A percentile compares a stretch with the other conserved stretches of the same genome.
Conservation (phyloP, 352 stramenopile species). For the Phytopythium mirpurense region DNA sequence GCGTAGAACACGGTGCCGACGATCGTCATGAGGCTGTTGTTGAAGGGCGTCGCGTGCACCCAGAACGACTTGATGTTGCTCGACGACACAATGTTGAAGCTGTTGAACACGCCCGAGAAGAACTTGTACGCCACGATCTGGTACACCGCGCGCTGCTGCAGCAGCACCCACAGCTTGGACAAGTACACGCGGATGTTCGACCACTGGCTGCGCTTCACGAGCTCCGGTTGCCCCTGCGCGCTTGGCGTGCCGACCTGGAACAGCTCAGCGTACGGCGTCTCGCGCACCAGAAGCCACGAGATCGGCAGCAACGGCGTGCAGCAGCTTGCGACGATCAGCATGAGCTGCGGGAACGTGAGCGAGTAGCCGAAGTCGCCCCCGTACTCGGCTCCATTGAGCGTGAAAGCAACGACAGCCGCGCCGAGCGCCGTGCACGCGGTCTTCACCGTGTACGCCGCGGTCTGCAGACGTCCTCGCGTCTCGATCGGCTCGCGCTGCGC, state of each 20-base stretch:
- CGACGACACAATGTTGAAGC: slow-evolving; percentile 23
- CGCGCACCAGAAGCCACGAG: slow-evolving; percentile 43
- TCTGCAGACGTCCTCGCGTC: slow-evolving; percentile 48
- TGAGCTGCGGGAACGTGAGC: slow-evolving; percentile 30
- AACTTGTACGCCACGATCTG: slow-evolving; percentile 35
- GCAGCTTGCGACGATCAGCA: slow-evolving; percentile 30
- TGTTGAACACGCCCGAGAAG: slow-evolving; percentile 23
- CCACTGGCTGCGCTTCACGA: too few species aligned
- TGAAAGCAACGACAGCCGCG: slow-evolving; percentile 30
- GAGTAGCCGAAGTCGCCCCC: slow-evolving; percentile 40
- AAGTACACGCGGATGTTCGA: slow-evolving; percentile 25
- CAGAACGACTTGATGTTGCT: slow-evolving; percentile 32
- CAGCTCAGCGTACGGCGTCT: too few species aligned
- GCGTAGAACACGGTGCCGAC: slow-evolving; percentile 37
- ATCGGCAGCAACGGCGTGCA: slow-evolving; percentile 39
- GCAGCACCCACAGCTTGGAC: slow-evolving; percentile 13
- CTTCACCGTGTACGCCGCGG: slow-evolving; percentile 40
- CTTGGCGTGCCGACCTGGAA: too few species aligned
- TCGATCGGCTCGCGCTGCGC: slow-evolving; percentile 47
- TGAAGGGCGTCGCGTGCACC: slow-evolving; percentile 31
- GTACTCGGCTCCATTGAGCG: slow-evolving; percentile 35
- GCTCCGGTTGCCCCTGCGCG: too few species aligned
- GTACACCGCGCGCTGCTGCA: slow-evolving; percentile 31
- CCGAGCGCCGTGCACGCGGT: slow-evolving; percentile 37
- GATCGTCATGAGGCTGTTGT: slow-evolving; percentile 27